Evolutionary conservation across 495 filamentous ascomycete species (phyloP), one percentile per base, ranked within the genome.

Genomic region (Trichoderma virens): DNA sequence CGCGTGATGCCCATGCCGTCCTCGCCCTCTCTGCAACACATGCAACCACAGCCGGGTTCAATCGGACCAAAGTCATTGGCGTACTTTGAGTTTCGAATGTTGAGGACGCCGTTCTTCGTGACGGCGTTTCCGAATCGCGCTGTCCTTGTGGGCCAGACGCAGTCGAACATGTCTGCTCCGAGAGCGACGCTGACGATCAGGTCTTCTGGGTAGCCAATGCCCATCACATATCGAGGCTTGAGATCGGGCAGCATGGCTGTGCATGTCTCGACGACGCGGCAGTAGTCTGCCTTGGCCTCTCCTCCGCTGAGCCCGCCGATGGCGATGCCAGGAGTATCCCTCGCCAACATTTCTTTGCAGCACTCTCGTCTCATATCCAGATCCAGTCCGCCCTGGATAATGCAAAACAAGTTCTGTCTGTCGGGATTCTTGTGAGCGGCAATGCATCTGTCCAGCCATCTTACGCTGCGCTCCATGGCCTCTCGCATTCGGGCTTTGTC

Each of bases 101-200:
- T 97, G 38, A 97, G 78, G 18, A 87, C 86, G 28, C 94, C 94
- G 27, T 80, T 72, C 61, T 88, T 85, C 9, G 92, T 95, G 64
- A 98, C 85, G 38, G 95, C 94, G 70, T 96, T 95, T 9, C 94
- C 94, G 69, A 98, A 98, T 32, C 94, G 86, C 76, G 95, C 94
- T 28, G 94, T 98, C 45, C 94, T 83, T 28, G 94, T 98, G 8
- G 93, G 95, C 95, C 95, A 98, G 6, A 98, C 94, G 70, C 95
- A 98, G 77, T 98, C 94, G 74, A 98, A 98, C 95, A 98, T 98
- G 72, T 98, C 94, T 27, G 95, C 94, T 5, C 94, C 94, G 5
- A 98, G 83, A 13, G 94, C 94, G 14, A 96, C 82, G 61, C 90
- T 92, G 16, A 98, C 91, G 14, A 98, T 80, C 62, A 98, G 79